phyloP scores from a whole-genome alignment of 495 filamentous ascomycete species.

The Podospora pseudoanserina region DNA sequence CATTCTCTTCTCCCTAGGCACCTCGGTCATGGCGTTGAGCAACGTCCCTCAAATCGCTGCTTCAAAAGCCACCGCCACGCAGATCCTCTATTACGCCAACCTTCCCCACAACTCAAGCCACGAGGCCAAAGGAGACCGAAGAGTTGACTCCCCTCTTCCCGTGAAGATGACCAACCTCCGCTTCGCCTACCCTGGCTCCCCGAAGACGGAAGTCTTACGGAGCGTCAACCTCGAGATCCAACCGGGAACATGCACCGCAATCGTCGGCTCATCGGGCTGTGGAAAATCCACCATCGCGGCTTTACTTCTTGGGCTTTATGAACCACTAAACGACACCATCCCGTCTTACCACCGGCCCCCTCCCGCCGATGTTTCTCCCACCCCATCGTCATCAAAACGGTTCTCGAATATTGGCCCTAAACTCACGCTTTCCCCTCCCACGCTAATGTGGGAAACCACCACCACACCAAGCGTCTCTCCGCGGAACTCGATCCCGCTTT shows the following conservation, averaged over 20 bases:
- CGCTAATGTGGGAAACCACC: not conserved
- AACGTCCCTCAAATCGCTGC: slow-evolving; percentile 78
- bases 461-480: not conserved
- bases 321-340: slow-evolving; percentile 34
- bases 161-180: slow-evolving; percentile 56
- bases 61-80: slow-evolving; percentile 65
- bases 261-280: slow-evolving; percentile 79
- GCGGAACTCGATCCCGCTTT: not conserved
- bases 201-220: slow-evolving; percentile 51
- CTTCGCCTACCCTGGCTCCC: slow-evolving; percentile 67
- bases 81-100: slow-evolving; percentile 67
- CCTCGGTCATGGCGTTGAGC: slow-evolving; percentile 61
- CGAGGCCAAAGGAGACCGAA: slow-evolving; percentile 52
- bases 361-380: not conserved
- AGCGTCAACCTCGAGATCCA: slow-evolving; percentile 59
- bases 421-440: not conserved
- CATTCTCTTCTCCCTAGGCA: slow-evolving; percentile 76
- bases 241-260: slow-evolving; percentile 60
- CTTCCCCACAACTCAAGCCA: slow-evolving; percentile 55
- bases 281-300: slow-evolving; percentile 86
- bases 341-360: not conserved
- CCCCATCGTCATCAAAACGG: too few species aligned
- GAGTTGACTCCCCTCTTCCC: slow-evolving; percentile 52
- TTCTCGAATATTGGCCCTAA: too few species aligned
- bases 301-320: slow-evolving; percentile 55